Evolutionary conservation across 306 rosid species (phyloP).

Genomic region (Glycine tomentella): DNA sequence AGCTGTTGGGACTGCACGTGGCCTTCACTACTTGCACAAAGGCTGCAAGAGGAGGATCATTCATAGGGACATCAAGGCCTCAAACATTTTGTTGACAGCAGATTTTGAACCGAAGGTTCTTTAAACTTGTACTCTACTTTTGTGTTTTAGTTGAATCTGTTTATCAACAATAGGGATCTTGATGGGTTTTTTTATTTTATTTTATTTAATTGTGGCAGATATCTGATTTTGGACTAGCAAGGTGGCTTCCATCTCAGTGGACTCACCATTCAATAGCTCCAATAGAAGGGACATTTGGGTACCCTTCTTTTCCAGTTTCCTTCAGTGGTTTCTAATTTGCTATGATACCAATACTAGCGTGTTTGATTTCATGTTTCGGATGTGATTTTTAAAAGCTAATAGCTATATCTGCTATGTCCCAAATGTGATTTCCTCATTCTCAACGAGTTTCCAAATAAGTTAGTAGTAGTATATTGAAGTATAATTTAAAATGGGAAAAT

Average conservation of each 20-base stretch:
- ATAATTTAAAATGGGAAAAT: constrained; percentile 5
- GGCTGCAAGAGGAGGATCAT: constrained; percentile 92
- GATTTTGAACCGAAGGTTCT: constrained; percentile 90
- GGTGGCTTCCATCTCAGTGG: constrained; percentile 99
- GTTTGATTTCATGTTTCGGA: no score
- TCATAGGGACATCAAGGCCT: constrained; percentile 87
- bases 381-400: no score
- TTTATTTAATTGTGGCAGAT: constrained; percentile 55
- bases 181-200: neutral
- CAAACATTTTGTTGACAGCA: constrained; percentile 69
- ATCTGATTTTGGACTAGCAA: constrained; percentile 98
- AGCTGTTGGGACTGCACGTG: constrained; percentile 75
- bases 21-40: constrained; percentile 82
- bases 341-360: no score
- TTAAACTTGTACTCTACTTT: neutral
- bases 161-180: neutral
- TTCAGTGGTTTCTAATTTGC: neutral
- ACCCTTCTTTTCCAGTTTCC: constrained; percentile 12
- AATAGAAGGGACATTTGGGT: constrained; percentile 97
- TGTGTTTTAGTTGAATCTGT: neutral
- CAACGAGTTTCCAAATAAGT: no score
- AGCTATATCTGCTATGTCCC: no score
- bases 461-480: constrained; percentile 17
- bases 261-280: constrained; percentile 97
- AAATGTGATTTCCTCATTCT: no score